Conservation (phyloP, 768 basidiomycete genomes). For the Phlegmacium glaucopus region DNA sequence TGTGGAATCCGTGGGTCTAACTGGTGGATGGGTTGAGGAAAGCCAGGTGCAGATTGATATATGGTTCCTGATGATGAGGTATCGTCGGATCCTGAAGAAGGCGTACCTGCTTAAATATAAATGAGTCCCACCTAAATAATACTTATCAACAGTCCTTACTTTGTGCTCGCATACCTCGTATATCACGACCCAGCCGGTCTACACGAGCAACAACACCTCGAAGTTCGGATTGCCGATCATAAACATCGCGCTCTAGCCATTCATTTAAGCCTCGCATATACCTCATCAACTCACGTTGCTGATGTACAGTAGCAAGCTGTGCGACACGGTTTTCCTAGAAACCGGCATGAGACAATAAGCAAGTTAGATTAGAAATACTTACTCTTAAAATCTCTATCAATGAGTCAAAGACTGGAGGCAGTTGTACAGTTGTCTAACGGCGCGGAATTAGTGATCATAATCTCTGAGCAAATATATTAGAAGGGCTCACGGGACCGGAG, state of each 20-base stretch:
- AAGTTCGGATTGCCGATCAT: slow-evolving; percentile 74
- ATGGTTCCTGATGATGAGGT: not conserved
- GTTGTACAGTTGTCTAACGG: slow-evolving; percentile 53
- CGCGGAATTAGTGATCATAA: not conserved
- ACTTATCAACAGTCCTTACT: slow-evolving; percentile 8
- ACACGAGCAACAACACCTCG: slow-evolving; percentile 63
- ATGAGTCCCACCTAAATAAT: not conserved
- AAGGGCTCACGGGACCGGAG: slow-evolving; percentile 46
- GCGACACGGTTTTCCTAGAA: slow-evolving; percentile 71
- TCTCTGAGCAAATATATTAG: not conserved
- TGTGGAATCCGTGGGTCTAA: slow-evolving; percentile 6
- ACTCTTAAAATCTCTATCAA: slow-evolving; percentile 69
- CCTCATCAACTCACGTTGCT: slow-evolving; percentile 76
- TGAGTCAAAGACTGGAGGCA: slow-evolving; percentile 63
- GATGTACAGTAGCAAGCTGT: slow-evolving; percentile 71
- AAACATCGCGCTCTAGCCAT: slow-evolving; percentile 78
- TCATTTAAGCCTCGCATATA: slow-evolving; percentile 75
- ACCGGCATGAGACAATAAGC: slow-evolving; percentile 3
- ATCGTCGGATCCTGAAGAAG: slow-evolving; percentile 4
- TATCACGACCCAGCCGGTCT: slow-evolving; percentile 41
- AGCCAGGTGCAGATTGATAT: too few species aligned
- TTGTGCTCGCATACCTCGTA: slow-evolving; percentile 37
- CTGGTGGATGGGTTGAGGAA: too few species aligned
- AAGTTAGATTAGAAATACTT: slow-evolving; percentile 16
- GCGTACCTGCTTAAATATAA: not conserved